Percentiles rank a stretch among this genome's conserved stretches.
phyloP scores from a whole-genome alignment of 768 basidiomycete genomes.

The Amanita rimosa region DNA sequence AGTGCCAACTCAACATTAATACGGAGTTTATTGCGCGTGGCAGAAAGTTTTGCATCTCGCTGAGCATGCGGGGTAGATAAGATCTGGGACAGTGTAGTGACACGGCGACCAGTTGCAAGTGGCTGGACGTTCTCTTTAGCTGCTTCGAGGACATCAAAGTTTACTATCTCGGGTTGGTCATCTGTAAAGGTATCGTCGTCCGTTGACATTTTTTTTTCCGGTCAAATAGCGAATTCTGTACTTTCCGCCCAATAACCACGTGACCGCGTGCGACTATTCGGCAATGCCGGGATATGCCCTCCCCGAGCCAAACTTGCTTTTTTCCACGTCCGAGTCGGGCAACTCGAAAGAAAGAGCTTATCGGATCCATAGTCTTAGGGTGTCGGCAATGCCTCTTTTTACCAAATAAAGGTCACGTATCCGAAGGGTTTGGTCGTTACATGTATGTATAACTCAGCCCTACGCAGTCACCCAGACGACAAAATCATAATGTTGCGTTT shows the following conservation, averaged over 20 bases:
- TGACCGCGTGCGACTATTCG: conserved; percentile 5
- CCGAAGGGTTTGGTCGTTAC: too few relatives aligned
- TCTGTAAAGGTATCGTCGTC: conserved; percentile 35
- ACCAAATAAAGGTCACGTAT: too few relatives aligned
- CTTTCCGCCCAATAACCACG: conserved; percentile 1
- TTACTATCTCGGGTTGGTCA: conserved; percentile 40
- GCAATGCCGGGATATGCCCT: too few relatives aligned
- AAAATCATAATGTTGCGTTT: too few relatives aligned
- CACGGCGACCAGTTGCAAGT: conserved; percentile 66
- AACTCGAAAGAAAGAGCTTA: too few relatives aligned
- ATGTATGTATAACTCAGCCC: too few relatives aligned
- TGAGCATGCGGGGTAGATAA: conserved; percentile 70
- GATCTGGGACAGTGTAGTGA: conserved; percentile 64
- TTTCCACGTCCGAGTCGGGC: too few relatives aligned
- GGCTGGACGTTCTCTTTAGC: conserved; percentile 86
- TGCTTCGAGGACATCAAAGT: conserved; percentile 73
- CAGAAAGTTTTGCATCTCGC: conserved; percentile 57
- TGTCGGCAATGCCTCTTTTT: too few relatives aligned
- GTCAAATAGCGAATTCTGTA: too few relatives aligned
- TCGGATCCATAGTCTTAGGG: too few relatives aligned
- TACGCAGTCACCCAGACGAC: too few relatives aligned
- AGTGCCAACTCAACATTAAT: conserved; percentile 64
- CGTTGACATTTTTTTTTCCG: not conserved
- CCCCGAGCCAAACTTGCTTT: too few relatives aligned
- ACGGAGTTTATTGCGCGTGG: conserved; percentile 53